Percentiles rank a stretch among this genome's conserved stretches.
Conservation (phyloP, 1,139 yeast genomes). For the Blastobotrys malaysiensis region DNA sequence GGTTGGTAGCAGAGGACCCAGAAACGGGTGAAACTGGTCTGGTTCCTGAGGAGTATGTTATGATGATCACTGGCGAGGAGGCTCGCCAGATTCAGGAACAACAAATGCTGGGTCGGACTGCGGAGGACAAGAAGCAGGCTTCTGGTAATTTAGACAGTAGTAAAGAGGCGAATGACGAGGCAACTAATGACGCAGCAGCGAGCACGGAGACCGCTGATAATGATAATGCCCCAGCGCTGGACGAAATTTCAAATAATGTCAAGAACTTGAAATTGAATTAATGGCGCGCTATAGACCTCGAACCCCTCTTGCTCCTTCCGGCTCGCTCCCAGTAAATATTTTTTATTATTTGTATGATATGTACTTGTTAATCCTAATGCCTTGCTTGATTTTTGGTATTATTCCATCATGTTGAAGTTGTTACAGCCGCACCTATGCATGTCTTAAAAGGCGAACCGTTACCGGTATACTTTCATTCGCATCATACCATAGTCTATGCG, state of each 20-base stretch:
- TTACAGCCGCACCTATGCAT: not conserved
- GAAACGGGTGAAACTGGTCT: slow-evolving; percentile 78
- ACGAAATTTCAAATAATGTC: not conserved
- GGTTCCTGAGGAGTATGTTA: slow-evolving; percentile 93
- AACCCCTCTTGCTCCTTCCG: too few species aligned
- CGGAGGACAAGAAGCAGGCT: not conserved
- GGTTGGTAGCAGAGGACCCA: slow-evolving; percentile 92
- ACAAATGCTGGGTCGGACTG: slow-evolving; percentile 2
- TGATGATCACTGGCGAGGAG: slow-evolving; percentile 38
- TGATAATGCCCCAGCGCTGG: slow-evolving; percentile 6
- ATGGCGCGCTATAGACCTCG: not conserved
- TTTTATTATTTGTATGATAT: not conserved
- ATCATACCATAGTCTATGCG: too few species aligned
- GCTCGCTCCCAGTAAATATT: not conserved
- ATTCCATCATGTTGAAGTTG: not conserved
- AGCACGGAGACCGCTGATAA: slow-evolving; percentile 5
- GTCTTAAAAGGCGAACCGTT: not conserved
- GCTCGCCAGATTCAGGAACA: slow-evolving; percentile 15
- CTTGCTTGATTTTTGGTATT: not conserved
- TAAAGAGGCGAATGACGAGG: too few species aligned
- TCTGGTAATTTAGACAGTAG: slow-evolving; percentile 1
- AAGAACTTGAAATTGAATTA: not conserved
- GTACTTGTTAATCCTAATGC: not conserved
- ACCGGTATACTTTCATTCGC: too few species aligned
- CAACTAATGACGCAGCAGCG: not conserved